Base-by-base conservation (phyloP, 345 rosid species). In the Pistacia atlantica region DNA sequence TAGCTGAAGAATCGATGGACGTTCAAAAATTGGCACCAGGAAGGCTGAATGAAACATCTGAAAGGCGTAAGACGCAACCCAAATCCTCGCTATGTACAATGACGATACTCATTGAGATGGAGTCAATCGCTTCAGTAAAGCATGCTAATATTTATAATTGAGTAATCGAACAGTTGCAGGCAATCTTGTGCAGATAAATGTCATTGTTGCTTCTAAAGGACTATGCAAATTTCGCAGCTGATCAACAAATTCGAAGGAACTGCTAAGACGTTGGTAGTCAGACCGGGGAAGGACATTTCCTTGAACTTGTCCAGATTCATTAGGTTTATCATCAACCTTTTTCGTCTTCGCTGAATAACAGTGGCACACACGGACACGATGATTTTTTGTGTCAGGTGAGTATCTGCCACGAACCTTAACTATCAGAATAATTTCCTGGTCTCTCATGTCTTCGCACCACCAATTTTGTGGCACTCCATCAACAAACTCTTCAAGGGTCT, bases 331-430 rank as follows among this genome's bases (percentile, higher is more conserved):
- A 22, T 84, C 86, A 0, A 55, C 13, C 22, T 69, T 81, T 65
- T 74, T 81, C 52, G 82, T 77, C 75, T 84, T 88, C 51, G 83
- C 82, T 31, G 89, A 77, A 78, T 82, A 88, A 79, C 91, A 88
- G 74, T 90, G 94, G 37, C 95, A 91, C 28, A 96, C 94, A 14
- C 91, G 89, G 73, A 96, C 81, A 8, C 89, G 87, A 62, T 96
- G 98, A 73, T 81, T 85, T 81, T 33, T 87, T n/a, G 85, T 83
- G 77, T 86, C 89, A 12, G 80, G 85, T 60, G 90, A 80, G 78
- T 79, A 87, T 58, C 84, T 84, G 72, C 99, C 91, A 42, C 83
- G 89, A n/a, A 93, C 88, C 68, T 74, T 86, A 8, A 92, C 83
- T 65, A 86, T 77, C 65, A 94, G 78, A 73, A 86, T 81, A 33